Evolutionary conservation across 495 filamentous ascomycete species (phyloP).

Genomic region (Xylaria venustula): DNA sequence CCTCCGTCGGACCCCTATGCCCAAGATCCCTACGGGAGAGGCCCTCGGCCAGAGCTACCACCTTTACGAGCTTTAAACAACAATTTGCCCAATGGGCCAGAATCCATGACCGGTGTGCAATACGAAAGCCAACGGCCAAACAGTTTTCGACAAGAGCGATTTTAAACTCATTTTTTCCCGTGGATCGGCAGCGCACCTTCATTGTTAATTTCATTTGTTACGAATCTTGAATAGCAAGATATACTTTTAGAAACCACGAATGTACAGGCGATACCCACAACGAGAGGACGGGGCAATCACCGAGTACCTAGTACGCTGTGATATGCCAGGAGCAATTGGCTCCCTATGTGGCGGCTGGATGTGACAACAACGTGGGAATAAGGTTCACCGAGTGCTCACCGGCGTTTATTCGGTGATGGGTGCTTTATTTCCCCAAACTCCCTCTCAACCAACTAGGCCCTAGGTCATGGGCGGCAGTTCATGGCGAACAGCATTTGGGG

Average conservation of each 20-base stretch:
- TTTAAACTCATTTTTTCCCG: slow-evolving; percentile 5
- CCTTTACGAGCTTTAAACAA: slow-evolving; percentile 42
- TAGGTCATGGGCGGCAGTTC: background rate
- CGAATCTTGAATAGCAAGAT: slow-evolving; percentile 6
- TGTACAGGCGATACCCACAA: slow-evolving; percentile 12
- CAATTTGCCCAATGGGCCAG: slow-evolving; percentile 29
- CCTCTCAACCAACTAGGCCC: background rate
- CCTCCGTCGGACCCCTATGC: slow-evolving; percentile 29
- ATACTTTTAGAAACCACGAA: slow-evolving; percentile 5
- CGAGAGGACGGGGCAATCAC: background rate
- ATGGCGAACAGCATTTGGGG: slow-evolving; percentile 1
- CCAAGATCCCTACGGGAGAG: slow-evolving; percentile 30
- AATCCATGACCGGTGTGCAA: slow-evolving; percentile 57
- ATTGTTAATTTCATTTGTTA: slow-evolving; percentile 14
- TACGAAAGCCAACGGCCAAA: slow-evolving; percentile 45
- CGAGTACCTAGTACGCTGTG: background rate
- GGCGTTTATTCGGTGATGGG: slow-evolving; percentile 9
- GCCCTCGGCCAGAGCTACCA: slow-evolving; percentile 42
- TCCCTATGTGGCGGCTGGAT: background rate
- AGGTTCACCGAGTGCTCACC: background rate
- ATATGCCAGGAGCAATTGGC: slow-evolving; percentile 1
- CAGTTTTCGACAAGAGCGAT: slow-evolving; percentile 34
- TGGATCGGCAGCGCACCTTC: slow-evolving; percentile 5
- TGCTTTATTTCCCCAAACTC: slow-evolving; percentile 1
- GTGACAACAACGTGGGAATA: slow-evolving; percentile 7